Evolutionary conservation across 2,329 filamentous ascomycete genomes (phyloP).

Genomic region (Herpotrichia juniperi): DNA sequence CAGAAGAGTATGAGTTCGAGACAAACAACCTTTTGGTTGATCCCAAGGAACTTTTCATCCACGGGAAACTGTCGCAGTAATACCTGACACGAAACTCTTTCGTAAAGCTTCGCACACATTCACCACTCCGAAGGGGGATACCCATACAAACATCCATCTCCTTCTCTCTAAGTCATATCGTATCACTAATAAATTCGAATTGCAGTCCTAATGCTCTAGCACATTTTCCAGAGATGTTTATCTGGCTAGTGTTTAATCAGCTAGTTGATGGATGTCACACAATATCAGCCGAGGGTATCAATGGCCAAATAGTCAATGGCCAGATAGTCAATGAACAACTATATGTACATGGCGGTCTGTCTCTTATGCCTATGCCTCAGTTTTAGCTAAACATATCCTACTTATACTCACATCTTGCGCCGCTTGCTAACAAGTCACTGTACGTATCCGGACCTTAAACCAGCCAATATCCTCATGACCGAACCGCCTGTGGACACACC

Average conservation of each 20-base stretch:
- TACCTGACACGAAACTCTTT: neutral
- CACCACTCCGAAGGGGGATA: neutral
- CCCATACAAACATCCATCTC: neutral
- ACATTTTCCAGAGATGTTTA: conserved; percentile 1
- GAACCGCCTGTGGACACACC: neutral
- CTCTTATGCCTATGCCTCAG: no score
- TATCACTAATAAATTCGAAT: neutral
- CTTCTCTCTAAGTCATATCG: neutral
- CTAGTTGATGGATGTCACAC: neutral
- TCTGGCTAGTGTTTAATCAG: conserved; percentile 1
- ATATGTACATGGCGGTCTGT: no score
- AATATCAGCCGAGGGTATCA: neutral
- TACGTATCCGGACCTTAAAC: neutral
- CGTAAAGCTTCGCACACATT: neutral
- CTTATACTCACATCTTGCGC: neutral
- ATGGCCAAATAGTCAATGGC: neutral
- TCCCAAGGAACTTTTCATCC: neutral
- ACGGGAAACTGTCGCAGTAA: neutral
- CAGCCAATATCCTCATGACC: neutral
- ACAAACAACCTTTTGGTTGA: neutral
- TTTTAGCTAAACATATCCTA: no score
- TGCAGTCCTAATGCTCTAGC: neutral
- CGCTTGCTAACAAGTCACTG: neutral
- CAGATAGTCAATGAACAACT: no score
- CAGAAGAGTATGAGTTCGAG: no score